Base-by-base conservation (phyloP, 2,329 filamentous ascomycete species). In the Colletotrichum tofieldiae region DNA sequence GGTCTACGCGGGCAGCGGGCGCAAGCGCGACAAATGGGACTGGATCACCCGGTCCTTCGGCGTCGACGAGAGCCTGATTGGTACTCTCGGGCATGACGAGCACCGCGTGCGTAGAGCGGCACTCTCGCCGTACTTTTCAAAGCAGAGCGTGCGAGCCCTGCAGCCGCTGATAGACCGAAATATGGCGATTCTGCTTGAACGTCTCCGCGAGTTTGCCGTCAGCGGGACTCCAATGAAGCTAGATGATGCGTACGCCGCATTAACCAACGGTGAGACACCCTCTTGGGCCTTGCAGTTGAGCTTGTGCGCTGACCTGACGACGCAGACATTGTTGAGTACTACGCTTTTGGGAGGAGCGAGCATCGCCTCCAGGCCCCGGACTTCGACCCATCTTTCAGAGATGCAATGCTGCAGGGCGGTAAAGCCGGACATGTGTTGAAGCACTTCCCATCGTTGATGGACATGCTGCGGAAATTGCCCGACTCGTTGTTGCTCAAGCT, bases 31-130 rank as follows among this genome's bases (percentile, higher is more conserved):
- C 55, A 58, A 41, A 58, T 37, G 37, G 32, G 37, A 41, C 18
- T 58, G 55, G 55, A 37, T 37, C 37, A 58, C 32, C 37, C 75
- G 49, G n/a, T 52, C 0, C 52, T 52, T 72, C 23, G 76, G 73
- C 73, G 65, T 74, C 61, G 49, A 71, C 29, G 65, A 58, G 37
- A n/a, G 32, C 32, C 29, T 58, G 37, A 41, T 37, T 29, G 32
- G 32, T 2, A 58, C 55, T 41, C 32, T 58, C 32, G 32, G 32
- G n/a, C 55, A 58, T 7, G 55, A 58, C 20, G 55, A 37, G 55
- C 55, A 58, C 55, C 32, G 32, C 37, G 32, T 58, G 1, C 26
- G 55, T 9, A 37, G 55, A n/a, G 55, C 55, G 37, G 55, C 55
- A n/a, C 32, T 58, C 6, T 37, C 55, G 32, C 55, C 55, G n/a